These are phyloP conservation scores for Lactuca sativa DNA, from an alignment of 129 eudicot genomes.

Conservation along the genomic window DNA sequence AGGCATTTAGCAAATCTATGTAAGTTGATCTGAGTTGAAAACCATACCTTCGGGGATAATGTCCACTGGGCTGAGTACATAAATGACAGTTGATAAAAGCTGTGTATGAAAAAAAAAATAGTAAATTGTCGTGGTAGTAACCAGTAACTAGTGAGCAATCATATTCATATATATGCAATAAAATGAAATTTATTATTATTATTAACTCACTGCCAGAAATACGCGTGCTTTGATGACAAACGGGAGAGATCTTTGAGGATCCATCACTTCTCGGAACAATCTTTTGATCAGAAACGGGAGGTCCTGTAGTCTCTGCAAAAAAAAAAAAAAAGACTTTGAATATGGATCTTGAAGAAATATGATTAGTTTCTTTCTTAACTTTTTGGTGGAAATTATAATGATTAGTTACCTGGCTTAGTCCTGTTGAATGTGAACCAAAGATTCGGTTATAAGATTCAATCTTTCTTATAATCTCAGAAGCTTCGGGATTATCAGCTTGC, in stretches of 20 bases:
- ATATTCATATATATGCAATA: not conserved
- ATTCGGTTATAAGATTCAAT: constrained; percentile 75
- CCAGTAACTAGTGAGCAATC: not conserved
- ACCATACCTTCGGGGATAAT: constrained; percentile 88
- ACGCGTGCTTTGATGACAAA: constrained; percentile 87
- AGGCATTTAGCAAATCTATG: not conserved
- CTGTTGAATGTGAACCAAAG: constrained; percentile 61
- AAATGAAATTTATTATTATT: constrained; percentile 11
- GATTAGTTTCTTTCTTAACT: not conserved
- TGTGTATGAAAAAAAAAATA: constrained; percentile 34
- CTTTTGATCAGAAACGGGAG: constrained; percentile 91
- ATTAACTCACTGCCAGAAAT: constrained; percentile 82
- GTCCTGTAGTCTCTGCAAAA: constrained; percentile 81
- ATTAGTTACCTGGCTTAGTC: constrained; percentile 65
- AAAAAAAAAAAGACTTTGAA: constrained; percentile 16
- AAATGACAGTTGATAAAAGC: constrained; percentile 66
- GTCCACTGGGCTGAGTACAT: constrained; percentile 88
- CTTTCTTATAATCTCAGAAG: constrained; percentile 48
- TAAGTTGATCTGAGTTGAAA: constrained; percentile 2
- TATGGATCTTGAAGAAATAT: not conserved
- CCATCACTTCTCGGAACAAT: constrained; percentile 71
- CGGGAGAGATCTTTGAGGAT: constrained; percentile 94
- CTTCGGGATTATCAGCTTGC: constrained; percentile 53
- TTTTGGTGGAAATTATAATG: not conserved
- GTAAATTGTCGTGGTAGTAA: not conserved